Base-by-base conservation (phyloP, 2,329 filamentous ascomycete genomes). In the Cordyceps tenuipes region DNA sequence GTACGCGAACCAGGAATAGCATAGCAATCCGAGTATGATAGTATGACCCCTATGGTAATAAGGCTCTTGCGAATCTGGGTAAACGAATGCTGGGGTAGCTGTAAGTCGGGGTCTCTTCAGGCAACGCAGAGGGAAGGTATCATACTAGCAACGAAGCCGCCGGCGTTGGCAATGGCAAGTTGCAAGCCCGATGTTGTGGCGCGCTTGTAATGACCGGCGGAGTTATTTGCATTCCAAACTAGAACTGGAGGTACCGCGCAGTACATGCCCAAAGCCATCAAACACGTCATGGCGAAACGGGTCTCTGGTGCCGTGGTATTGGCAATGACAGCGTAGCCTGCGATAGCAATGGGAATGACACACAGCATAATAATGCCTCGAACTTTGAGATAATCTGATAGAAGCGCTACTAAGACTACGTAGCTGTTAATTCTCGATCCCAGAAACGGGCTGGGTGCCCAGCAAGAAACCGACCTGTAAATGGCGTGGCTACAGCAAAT, bases 151-250 rank as follows among this genome's bases (percentile, higher is more conserved):
- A 88, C 84, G 64, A 88, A 87, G 0, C 86, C 86, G 50, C 85
- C 85, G 8, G 79, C 81, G 64, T 89, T 89, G 0, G 85, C 86
- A 64, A 88, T 82, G 1, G 82, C 81, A 29, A 89, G 74, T 69
- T 89, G 85, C 64, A 88, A 66, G 0, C 82, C 86, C 1, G 81
- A 82, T 0, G 85, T 86, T 0, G 86, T 88, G 0, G 87, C 86
- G 15, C 86, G 75, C 69, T 89, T 89, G 67, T 88, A 89, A 67
- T 89, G 86, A 0, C 82, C 84, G 0, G 85, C 84, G 0, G 81
- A 84, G 68, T 88, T 88, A 67, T 88, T 88, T 2, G 82, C 82
- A 63, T 85, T 81, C 85, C 85, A 88, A 1, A 81, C 84, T 10
- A 88, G 72, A 3, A 87, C 80, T 19, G 80, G 82, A 0, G 85